A percentile compares a stretch with the other conserved stretches of the same genome.
Conservation (phyloP, 768 basidiomycete genomes). For the Ramaria sp. region DNA sequence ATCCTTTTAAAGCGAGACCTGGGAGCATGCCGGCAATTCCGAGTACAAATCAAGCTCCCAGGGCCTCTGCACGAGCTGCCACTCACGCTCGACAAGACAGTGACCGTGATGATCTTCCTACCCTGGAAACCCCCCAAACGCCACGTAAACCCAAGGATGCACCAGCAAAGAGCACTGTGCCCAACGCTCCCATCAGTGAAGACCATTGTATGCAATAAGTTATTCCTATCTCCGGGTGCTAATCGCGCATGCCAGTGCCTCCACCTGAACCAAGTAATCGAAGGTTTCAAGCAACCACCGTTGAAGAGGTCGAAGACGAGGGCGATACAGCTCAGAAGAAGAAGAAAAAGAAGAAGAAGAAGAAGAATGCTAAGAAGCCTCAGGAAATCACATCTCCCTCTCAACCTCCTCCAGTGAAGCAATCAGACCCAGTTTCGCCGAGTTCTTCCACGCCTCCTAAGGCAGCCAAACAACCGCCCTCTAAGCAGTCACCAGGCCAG, state of each 20-base stretch:
- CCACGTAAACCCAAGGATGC: conserved; percentile 3
- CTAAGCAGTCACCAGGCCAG: neutral
- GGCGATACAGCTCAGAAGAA: conserved; percentile 38
- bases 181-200: neutral
- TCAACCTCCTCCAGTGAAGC: conserved; percentile 5
- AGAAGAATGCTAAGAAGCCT: conserved; percentile 54
- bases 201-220: neutral
- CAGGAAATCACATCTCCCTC: conserved; percentile 16
- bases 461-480: conserved; percentile 2
- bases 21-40: neutral
- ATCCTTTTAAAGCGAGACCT: conserved; percentile 22
- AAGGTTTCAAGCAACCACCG: conserved; percentile 30
- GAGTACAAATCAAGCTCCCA: no score
- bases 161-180: neutral
- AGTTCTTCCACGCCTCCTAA: neutral
- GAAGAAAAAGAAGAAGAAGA: conserved; percentile 70
- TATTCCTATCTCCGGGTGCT: neutral
- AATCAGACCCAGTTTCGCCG: conserved; percentile 10
- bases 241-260: neutral
- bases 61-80: neutral
- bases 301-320: conserved; percentile 70
- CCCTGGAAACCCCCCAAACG: neutral
- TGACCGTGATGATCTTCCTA: neutral
- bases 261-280: conserved; percentile 1
- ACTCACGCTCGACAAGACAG: neutral